Evolutionary conservation across 371 early-diverging fungal species (phyloP).

Genomic region (Vairimorpha necatrix): DNA sequence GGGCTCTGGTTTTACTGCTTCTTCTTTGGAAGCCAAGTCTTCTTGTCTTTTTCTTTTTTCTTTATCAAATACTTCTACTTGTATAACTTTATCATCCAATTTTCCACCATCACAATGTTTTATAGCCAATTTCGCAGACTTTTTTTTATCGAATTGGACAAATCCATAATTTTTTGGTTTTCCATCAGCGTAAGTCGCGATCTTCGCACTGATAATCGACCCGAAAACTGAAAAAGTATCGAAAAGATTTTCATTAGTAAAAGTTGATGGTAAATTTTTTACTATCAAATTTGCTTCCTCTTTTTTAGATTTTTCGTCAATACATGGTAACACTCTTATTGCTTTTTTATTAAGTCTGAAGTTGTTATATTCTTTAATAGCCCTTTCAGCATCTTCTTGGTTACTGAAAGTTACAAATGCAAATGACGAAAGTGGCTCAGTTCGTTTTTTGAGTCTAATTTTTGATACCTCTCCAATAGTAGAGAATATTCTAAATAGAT

Average conservation of each 20-base stretch:
- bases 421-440: constrained; percentile 42
- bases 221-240: constrained; percentile 98
- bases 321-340: constrained; percentile 52
- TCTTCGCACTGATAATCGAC: constrained; percentile 92
- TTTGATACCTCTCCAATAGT: constrained; percentile 41
- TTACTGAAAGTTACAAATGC: constrained; percentile 62
- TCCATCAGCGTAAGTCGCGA: constrained; percentile 70
- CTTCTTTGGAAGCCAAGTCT: constrained; percentile 29
- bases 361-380: constrained; percentile 58
- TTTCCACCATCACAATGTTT: constrained; percentile 45
- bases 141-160: constrained; percentile 59
- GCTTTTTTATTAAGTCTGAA: constrained; percentile 52
- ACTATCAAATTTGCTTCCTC: constrained; percentile 88
- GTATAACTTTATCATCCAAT: constrained; percentile 54
- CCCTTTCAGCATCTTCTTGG: constrained; percentile 48
- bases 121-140: constrained; percentile 62
- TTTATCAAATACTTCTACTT: constrained; percentile 51
- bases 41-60: constrained; percentile 28
- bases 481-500: constrained; percentile 58
- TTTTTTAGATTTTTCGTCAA: constrained; percentile 42
- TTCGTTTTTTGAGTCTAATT: constrained; percentile 46
- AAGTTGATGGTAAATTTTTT: constrained; percentile 76
- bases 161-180: constrained; percentile 64
- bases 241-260: constrained; percentile 74
- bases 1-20: background rate